Percentiles rank a stretch among this genome's conserved stretches.
Evolutionary conservation across 345 rosid genomes (phyloP).

Genomic region (Physaria fendleri): DNA sequence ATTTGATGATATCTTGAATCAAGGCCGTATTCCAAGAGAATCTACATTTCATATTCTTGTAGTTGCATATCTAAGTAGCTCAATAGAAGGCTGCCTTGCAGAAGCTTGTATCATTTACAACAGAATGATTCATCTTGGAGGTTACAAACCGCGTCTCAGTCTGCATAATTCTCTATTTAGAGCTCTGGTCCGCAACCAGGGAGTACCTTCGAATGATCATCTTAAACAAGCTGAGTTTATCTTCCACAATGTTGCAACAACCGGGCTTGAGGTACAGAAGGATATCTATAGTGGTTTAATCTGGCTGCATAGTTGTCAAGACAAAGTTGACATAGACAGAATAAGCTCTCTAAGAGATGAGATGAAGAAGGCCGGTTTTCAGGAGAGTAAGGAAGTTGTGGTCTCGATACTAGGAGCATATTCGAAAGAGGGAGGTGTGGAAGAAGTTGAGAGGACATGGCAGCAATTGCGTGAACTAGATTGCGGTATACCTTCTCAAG

Average conservation of each 20-base stretch:
- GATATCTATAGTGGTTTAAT: constrained; percentile 67
- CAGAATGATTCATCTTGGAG: constrained; percentile 90
- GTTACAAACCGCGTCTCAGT: constrained; percentile 58
- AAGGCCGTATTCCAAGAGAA: constrained; percentile 85
- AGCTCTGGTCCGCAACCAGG: constrained; percentile 58
- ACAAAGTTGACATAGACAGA: constrained; percentile 49
- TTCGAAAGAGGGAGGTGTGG: constrained; percentile 54
- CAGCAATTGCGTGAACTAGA: constrained; percentile 36
- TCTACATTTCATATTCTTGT: constrained; percentile 78
- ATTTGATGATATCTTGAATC: constrained; percentile 73
- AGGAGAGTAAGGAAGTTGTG: constrained; percentile 56
- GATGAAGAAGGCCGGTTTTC: constrained; percentile 55
- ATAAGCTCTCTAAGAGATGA: constrained; percentile 47
- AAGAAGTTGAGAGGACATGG: constrained; percentile 69
- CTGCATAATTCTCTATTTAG: constrained; percentile 75
- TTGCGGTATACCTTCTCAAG: constrained; percentile 46
- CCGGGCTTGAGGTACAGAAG: constrained; percentile 60
- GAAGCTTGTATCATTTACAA: constrained; percentile 84
- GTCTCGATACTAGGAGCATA: constrained; percentile 70
- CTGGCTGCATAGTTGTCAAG: constrained; percentile 86
- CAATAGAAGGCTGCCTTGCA: constrained; percentile 56
- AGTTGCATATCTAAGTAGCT: constrained; percentile 70
- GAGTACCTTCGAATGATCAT: constrained; percentile 42
- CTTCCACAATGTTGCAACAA: constrained; percentile 64
- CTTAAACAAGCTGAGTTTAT: constrained; percentile 83